Percentiles rank a stretch among this genome's conserved stretches.
phyloP scores from a whole-genome alignment of 805 yeast species.

The Danielozyma ontarioensis region DNA sequence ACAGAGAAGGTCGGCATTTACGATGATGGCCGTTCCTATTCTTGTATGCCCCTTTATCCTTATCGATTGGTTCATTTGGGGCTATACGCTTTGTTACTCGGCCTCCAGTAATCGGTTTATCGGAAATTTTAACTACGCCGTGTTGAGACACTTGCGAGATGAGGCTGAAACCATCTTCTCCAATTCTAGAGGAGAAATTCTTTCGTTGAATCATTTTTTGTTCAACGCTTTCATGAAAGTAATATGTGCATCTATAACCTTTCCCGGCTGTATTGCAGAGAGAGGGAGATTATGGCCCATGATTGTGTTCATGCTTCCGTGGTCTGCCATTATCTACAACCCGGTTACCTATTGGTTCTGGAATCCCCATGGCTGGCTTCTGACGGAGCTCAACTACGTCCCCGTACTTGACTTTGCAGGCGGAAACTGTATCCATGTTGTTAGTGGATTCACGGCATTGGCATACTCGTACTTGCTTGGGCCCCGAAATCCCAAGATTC shows the following conservation, averaged over 20 bases:
- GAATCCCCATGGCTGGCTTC: constrained; percentile 40
- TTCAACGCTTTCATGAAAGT: constrained; percentile 36
- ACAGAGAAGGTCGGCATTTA: constrained; percentile 36
- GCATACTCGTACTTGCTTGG: constrained; percentile 41
- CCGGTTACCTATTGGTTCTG: constrained; percentile 44
- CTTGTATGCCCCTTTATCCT: constrained; percentile 25
- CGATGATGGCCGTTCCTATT: constrained; percentile 34
- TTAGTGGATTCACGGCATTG: constrained; percentile 41
- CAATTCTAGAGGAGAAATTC: constrained; percentile 36
- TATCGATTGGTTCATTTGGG: constrained; percentile 42
- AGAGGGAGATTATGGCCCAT: constrained; percentile 39
- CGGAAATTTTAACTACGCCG: constrained; percentile 28
- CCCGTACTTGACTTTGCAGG: constrained; percentile 44
- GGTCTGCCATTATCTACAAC: constrained; percentile 37
- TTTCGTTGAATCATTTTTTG: constrained; percentile 30
- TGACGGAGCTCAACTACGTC: constrained; percentile 22
- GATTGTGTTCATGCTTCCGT: constrained; percentile 32
- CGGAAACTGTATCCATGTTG: constrained; percentile 40
- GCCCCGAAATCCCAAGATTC: constrained; percentile 34
- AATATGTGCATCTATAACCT: constrained; percentile 35
- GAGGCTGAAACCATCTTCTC: constrained; percentile 13
- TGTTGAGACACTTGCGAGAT: constrained; percentile 20
- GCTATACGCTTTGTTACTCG: constrained; percentile 38
- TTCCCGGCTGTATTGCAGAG: constrained; percentile 42
- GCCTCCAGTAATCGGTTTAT: constrained; percentile 29